Evolutionary conservation across 1,284 basidiomycete genomes (phyloP), one percentile per base, ranked within the genome.

Genomic region (Trichosporon faecale): DNA sequence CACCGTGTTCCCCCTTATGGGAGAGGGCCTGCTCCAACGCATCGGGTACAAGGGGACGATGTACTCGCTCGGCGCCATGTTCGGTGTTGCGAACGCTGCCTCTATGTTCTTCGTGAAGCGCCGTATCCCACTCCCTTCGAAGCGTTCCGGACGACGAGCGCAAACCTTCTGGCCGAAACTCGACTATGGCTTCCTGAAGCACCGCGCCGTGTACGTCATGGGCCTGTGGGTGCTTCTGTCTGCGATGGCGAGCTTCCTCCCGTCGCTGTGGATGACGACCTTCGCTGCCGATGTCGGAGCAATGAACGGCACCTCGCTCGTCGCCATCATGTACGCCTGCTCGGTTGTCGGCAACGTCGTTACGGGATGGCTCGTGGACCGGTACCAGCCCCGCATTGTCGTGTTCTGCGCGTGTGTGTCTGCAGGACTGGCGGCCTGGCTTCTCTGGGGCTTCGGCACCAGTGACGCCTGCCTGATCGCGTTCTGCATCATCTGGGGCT

Each of bases 391-490:
- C 18, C 71, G 73, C n/a, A 49, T 72, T 55, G 78, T 80, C 57
- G 72, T 84, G 29, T 49, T 72, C 7, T 64, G 78, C 37, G 78
- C 79, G 2, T 80, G 79, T 69, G 52, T 78, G 5, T 76, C 76
- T 0, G 73, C 77, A 1, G 77, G 79, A 0, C 49, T 80, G 0
- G 68, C 80, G 0, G 80, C 79, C 46, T 75, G 81, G 21, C 73
- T 83, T 35, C 68, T 83, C 21, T 84, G 83, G 82, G 83, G 83
- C 0, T 80, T 83, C 64, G 79, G 79, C 0, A 80, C 78, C 16
- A 74, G 72, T 4, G 35, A 72, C n/a, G 75, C 66, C 3, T 68
- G 74, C 11, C 69, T 81, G 16, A 70, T 79, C 2, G 65, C 70
- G 2, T 82, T 81, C 64, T 71, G 71, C 9, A 29, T 80, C 37